Evolutionary conservation across 139 green algal species (phyloP), one percentile per base, ranked within the genome.

Genomic region (Chlamydomonas schloesseri): DNA sequence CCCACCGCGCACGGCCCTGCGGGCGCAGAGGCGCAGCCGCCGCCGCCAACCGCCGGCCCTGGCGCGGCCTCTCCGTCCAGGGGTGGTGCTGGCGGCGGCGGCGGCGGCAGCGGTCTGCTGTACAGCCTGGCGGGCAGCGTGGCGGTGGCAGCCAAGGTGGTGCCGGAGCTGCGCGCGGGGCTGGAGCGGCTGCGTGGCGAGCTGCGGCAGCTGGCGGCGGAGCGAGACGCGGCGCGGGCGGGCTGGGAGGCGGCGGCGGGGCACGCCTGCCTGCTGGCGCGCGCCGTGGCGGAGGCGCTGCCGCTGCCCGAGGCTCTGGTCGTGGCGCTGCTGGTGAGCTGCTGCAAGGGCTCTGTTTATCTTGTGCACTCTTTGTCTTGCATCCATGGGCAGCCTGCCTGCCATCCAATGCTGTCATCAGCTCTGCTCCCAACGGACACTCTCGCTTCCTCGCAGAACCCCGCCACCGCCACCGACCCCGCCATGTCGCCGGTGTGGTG

Each of bases 301-400:
- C 80, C 80, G 31, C 67, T 86, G 23, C 80, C 80, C 11, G 67
- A 69, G 68, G 50, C 42, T 31, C 80, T 86, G 24, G 17, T 84
- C 2, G 17, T 67, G 42, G 78, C 64, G 33, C 78, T 84, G 64
- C 64, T 75, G 64, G 78, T 84, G 64, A 24, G 78, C 3, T 6
- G 20, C 57, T 26, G 57, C 57, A 64, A 10, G 17, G 11, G 26
- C 2, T 8, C 14, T 13, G 2, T 31, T 3, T 69, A 10, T 21
- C 26, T 69, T 3, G 26, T 4, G 17, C 23, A 29, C 57, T 10
- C 2, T 64, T 26, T 29, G 53, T 24, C 53, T 60, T 17, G n/a
- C n/a, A n/a, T n/a, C n/a, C n/a, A n/a, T n/a, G n/a, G n/a, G n/a
- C n/a, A n/a, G n/a, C n/a, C n/a, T n/a, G n/a, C n/a, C n/a, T n/a